phyloP scores from a whole-genome alignment of 345 rosid species.

The Gossypium mustelinum region DNA sequence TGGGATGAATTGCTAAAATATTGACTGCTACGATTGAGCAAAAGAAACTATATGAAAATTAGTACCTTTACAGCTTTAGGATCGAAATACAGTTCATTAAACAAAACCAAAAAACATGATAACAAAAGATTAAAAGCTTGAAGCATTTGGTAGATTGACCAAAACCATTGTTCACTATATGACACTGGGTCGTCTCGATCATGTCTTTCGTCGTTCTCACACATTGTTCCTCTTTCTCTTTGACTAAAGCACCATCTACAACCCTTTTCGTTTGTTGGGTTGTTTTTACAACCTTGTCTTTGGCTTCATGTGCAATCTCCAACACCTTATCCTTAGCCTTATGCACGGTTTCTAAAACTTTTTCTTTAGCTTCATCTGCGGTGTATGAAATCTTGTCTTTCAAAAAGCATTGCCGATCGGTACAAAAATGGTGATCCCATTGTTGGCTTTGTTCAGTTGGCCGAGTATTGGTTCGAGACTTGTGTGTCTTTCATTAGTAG shows the following conservation, averaged over 20 bases:
- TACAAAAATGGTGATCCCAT: too few relatives aligned
- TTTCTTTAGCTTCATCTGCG: neutral
- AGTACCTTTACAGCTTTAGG: constrained; percentile 72
- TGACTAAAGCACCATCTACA: constrained; percentile 17
- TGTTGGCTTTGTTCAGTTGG: too few relatives aligned
- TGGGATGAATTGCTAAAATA: too few relatives aligned
- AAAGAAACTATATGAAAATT: neutral
- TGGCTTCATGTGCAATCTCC: neutral
- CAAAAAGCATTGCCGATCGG: too few relatives aligned
- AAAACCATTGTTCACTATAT: constrained; percentile 28
- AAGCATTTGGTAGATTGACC: constrained; percentile 50
- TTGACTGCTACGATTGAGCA: too few relatives aligned
- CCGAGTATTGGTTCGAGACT: too few relatives aligned
- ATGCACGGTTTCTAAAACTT: neutral
- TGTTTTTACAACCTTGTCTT: neutral
- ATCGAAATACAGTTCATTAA: constrained; percentile 52
- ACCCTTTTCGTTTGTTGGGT: constrained; percentile 18
- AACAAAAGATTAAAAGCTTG: constrained; percentile 54
- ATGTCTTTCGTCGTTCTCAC: constrained; percentile 8
- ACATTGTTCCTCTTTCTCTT: constrained; percentile 5
- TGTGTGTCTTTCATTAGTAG: too few relatives aligned
- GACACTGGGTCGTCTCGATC: constrained; percentile 12
- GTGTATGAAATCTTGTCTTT: neutral
- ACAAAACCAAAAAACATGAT: constrained; percentile 39
- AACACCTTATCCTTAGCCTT: neutral